Evolutionary conservation across 495 filamentous ascomycete genomes (phyloP).

Genomic region (Ramalina peruviana): DNA sequence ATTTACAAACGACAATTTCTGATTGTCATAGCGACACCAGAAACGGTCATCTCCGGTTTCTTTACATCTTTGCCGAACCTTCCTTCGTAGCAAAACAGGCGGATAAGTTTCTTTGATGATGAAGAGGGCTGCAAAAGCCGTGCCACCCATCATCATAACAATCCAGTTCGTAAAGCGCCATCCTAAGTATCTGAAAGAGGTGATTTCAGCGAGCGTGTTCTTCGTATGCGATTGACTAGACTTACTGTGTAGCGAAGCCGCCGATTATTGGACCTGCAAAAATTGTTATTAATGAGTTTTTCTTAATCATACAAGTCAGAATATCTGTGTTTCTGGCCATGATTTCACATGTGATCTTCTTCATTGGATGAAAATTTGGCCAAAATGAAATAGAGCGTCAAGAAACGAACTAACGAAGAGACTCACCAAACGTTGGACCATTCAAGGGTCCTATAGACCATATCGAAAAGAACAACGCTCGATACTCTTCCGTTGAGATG

Average conservation of each 20-base stretch:
- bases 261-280: slow-evolving; percentile 44
- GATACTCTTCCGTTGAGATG: slow-evolving; percentile 53
- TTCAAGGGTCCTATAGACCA: slow-evolving; percentile 73
- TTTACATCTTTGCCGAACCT: slow-evolving; percentile 54
- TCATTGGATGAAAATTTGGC: no score
- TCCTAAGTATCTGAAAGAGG: slow-evolving; percentile 47
- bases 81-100: slow-evolving; percentile 54
- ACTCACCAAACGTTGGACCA: slow-evolving; percentile 28
- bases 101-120: slow-evolving; percentile 65
- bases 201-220: neutral
- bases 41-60: slow-evolving; percentile 61
- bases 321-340: no score
- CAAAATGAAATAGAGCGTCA: no score
- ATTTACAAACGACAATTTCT: slow-evolving; percentile 37
- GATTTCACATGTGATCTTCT: no score
- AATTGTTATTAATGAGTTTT: no score
- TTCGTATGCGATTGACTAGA: neutral
- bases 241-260: slow-evolving; percentile 45
- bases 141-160: slow-evolving; percentile 51
- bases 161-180: slow-evolving; percentile 89
- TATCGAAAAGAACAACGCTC: slow-evolving; percentile 57
- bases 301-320: no score
- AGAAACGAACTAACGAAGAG: no score
- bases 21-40: slow-evolving; percentile 59
- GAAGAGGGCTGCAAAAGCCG: slow-evolving; percentile 36